phyloP scores from a whole-genome alignment of 1,284 basidiomycete genomes.

The Violaceomyces palustris region DNA sequence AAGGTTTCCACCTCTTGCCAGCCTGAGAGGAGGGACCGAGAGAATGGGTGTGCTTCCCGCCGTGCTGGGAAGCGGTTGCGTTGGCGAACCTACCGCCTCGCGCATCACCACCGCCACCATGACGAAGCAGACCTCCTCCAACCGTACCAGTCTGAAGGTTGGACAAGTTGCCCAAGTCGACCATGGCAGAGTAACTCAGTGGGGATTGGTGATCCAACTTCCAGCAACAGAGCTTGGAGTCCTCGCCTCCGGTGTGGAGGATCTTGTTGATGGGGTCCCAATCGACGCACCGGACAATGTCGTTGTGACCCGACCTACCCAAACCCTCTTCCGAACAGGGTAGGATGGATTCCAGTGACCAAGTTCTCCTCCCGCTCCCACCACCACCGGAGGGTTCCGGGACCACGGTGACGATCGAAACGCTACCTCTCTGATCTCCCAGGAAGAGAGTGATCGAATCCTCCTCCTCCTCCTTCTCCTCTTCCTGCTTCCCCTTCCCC shows the following conservation, averaged over 20 bases:
- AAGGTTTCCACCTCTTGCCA: neutral
- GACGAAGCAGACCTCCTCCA: neutral
- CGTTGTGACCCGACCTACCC: slow-evolving; percentile 25
- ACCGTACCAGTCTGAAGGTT: neutral
- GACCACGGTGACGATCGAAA: no score
- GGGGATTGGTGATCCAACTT: no score
- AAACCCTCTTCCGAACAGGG: slow-evolving; percentile 15
- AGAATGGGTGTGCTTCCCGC: neutral
- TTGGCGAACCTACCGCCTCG: neutral
- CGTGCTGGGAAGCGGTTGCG: neutral
- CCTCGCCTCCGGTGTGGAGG: slow-evolving; percentile 38
- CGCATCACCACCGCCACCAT: neutral
- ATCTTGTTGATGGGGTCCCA: slow-evolving; percentile 20
- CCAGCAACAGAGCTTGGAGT: slow-evolving; percentile 39
- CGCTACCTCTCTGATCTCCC: slow-evolving; percentile 17
- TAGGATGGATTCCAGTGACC: slow-evolving; percentile 18
- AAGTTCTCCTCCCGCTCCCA: neutral
- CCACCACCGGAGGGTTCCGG: neutral
- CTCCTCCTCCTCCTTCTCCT: no score
- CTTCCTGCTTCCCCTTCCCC: no score
- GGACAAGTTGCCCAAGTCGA: neutral
- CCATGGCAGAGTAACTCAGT: no score
- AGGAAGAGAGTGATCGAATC: slow-evolving; percentile 13
- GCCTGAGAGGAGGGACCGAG: neutral
- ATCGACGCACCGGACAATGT: slow-evolving; percentile 36